Evolutionary conservation across 2,329 filamentous ascomycete species (phyloP), one percentile per base, ranked within the genome.

Genomic region (Clarireedia hainanense): DNA sequence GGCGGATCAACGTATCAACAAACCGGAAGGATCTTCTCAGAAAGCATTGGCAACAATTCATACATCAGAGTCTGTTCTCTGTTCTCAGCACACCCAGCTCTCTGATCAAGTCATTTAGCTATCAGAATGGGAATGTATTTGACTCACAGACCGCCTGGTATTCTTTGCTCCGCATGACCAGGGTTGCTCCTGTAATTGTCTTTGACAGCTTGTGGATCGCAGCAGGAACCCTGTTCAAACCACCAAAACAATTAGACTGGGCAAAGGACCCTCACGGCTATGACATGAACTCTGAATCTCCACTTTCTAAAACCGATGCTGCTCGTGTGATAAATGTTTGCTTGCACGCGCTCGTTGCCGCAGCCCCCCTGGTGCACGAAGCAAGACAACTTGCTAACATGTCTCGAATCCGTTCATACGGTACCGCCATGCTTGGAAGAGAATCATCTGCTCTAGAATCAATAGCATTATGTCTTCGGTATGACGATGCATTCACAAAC

Each of bases 201-300:
- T 78, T 85, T 51, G 79, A 85, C 64, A 83, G 80, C 62, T 72
- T 87, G 5, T 88, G 84, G 84, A 73, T 80, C 60, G 80, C 80
- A 5, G 74, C 82, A 1, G 77, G 75, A 6, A 75, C 75, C 47
- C 71, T 86, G 4, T 86, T 85, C 61, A 71, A 74, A n/a, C 76
- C 80, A 1, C 80, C 81, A 1, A 56, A 63, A 43, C 57, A 61
- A 39, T 45, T 68, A 27, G 65, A 67, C 14, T 64, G 62, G 63
- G 57, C 54, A 7, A 65, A 63, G 50, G 62, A 65, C 15, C 36
- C 48, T 20, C 37, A 50, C 24, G 37, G 39, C 24, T 50, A 57
- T 26, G 47, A 49, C 5, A 30, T 20, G 6, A 12, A 42, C 9
- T 50, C 58, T 7, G 55, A 57, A 12, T 55, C 51, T 40, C 17